phyloP scores from a whole-genome alignment of 176 grass and related monocot species.

The Juncus inflexus region DNA sequence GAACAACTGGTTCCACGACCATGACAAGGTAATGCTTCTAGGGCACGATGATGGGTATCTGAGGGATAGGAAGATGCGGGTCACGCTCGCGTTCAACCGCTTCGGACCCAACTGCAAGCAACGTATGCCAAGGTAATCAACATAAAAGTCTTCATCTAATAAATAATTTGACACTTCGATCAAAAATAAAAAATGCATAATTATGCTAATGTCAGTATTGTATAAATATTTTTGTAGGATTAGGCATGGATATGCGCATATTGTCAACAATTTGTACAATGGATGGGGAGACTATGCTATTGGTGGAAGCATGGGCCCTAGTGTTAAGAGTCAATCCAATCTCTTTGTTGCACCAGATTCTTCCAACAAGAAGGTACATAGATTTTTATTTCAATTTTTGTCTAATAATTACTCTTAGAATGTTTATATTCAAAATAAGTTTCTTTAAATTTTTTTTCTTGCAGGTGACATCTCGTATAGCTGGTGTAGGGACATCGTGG shows the following conservation, averaged over 20 bases:
- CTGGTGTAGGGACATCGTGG: conserved; percentile 23
- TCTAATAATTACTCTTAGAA: too few species aligned
- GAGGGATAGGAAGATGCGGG: conserved; percentile 48
- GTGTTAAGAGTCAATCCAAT: conserved; percentile 73
- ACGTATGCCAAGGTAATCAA: conserved; percentile 66
- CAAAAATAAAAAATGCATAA: neutral
- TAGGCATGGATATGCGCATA: conserved; percentile 65
- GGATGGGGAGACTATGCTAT: conserved; percentile 82
- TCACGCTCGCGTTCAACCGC: conserved; percentile 75
- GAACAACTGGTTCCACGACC: conserved; percentile 56
- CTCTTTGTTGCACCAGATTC: conserved; percentile 47
- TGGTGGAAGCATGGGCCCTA: conserved; percentile 65
- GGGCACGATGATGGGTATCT: conserved; percentile 61
- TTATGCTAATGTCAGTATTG: neutral
- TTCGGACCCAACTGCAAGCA: conserved; percentile 76
- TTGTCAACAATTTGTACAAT: conserved; percentile 72
- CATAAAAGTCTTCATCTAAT: too few species aligned
- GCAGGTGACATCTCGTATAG: conserved; percentile 50
- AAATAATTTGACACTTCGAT: neutral
- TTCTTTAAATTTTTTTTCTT: neutral
- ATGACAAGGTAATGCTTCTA: conserved; percentile 90
- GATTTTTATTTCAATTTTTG: too few species aligned
- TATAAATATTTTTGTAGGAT: conserved; percentile 36
- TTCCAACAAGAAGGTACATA: conserved; percentile 42
- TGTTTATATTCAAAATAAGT: too few species aligned